Percentiles rank a stretch among this genome's conserved stretches.
These are phyloP conservation scores for Phytophthora sp. DNA, from an alignment of 352 stramenopile genomes.

Conservation along the genomic window DNA sequence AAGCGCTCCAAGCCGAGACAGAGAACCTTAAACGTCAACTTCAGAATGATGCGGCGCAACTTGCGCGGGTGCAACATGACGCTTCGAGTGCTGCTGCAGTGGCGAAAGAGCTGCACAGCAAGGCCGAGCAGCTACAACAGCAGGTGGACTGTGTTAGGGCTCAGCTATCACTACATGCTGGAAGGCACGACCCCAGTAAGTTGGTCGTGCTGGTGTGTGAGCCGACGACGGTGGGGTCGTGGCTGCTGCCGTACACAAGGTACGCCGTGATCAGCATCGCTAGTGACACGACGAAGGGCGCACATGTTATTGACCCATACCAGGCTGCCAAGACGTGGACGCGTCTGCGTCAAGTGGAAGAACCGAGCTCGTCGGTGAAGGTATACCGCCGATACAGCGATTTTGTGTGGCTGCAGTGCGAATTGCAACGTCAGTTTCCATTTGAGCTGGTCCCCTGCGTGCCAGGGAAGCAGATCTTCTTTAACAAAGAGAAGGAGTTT, in stretches of 20 bases:
- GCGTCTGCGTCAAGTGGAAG: slow-evolving; percentile 70
- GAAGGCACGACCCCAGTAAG: slow-evolving; percentile 75
- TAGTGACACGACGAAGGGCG: slow-evolving; percentile 50
- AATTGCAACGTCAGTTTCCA: slow-evolving; percentile 70
- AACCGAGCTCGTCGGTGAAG: slow-evolving; percentile 77
- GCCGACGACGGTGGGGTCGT: slow-evolving; percentile 80
- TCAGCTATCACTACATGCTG: slow-evolving; percentile 79
- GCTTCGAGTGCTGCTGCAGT: slow-evolving; percentile 69
- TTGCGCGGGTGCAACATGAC: slow-evolving; percentile 75
- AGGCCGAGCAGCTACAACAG: slow-evolving; percentile 73
- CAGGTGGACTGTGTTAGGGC: slow-evolving; percentile 80
- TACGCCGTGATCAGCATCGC: slow-evolving; percentile 86
- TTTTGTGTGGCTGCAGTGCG: slow-evolving; percentile 84
- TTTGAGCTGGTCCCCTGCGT: slow-evolving; percentile 79
- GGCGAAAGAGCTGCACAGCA: slow-evolving; percentile 70
- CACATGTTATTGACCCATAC: slow-evolving; percentile 63
- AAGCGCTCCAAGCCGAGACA: slow-evolving; percentile 77
- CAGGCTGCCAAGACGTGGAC: slow-evolving; percentile 80
- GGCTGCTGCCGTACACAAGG: slow-evolving; percentile 83
- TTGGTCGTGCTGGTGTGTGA: slow-evolving; percentile 85
- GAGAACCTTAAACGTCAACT: slow-evolving; percentile 77
- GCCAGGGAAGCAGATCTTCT: slow-evolving; percentile 79
- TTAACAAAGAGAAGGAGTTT: slow-evolving; percentile 89
- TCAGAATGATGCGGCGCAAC: slow-evolving; percentile 69
- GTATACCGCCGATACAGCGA: slow-evolving; percentile 89